Base-by-base conservation (phyloP, 2,329 filamentous ascomycete species). In the Nannizziopsis arthrosporioides region DNA sequence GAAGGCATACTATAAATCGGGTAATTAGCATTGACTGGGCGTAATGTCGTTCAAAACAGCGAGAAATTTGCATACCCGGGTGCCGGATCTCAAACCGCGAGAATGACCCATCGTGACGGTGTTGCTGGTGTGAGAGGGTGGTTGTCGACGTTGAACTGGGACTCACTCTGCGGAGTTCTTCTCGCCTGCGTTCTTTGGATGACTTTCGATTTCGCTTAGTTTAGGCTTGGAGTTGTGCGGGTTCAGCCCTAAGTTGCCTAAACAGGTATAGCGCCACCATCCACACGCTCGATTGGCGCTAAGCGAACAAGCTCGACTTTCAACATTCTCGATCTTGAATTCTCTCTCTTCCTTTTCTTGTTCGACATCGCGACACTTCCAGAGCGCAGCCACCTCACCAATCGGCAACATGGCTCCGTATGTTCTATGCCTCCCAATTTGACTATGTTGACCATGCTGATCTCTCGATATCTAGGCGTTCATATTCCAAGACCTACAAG, bases 401-500 rank as follows among this genome's bases (percentile, higher is more conserved):
- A 61, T 61, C 36, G 50, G n/a, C 48, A 49, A 43, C 55, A 73
- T 73, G 70, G 69, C 69, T 56, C 70, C 69, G 60, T 66, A 59
- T 60, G 63, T 65, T 1, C 38, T 31, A 15, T 17, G 15, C 32
- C 34, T 11, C 30, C 6, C 12, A 14, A 42, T 22, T 14, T 42
- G 36, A 38, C 7, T 11, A 18, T 6, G 17, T 14, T 15, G 8
- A 17, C 47, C 22, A 39, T 47, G 35, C 61, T 63, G 61, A 65
- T 55, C 41, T 30, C 52, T 46, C 19, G 37, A 53, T 44, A 53
- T 56, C 44, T 56, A 70, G 67, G 62, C 74, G 82, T 71, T 84
- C 83, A 65, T 94, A 95, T 79, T 93, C 85, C 72, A 98, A 98
- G 87, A 98, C 92, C 80, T 93, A 93, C 73, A 94, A 94, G 84